Percentiles rank a stretch among this genome's conserved stretches.
Evolutionary conservation across 371 early-diverging fungal genomes (phyloP).

Genomic region (Apophysomyces variabilis): DNA sequence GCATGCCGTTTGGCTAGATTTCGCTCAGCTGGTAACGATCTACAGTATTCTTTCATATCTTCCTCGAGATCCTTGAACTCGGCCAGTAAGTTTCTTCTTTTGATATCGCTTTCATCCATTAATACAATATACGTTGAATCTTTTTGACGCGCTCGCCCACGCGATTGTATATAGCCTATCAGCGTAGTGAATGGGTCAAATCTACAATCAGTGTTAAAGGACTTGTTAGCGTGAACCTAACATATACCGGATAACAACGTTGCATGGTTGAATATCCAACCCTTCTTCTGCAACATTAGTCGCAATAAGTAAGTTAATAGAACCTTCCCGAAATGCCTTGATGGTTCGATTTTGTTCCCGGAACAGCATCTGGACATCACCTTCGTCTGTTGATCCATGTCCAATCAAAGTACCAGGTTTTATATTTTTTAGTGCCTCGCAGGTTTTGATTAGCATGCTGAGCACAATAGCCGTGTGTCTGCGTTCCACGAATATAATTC

Average conservation of each 20-base stretch:
- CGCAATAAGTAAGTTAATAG: slow-evolving; percentile 81
- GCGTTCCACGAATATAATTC: slow-evolving; percentile 84
- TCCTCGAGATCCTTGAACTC: slow-evolving; percentile 54
- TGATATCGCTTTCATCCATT: slow-evolving; percentile 57
- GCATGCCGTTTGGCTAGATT: slow-evolving; percentile 33
- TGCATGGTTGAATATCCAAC: slow-evolving; percentile 94
- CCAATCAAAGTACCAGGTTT: slow-evolving; percentile 67
- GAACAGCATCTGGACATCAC: slow-evolving; percentile 65
- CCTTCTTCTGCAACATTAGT: slow-evolving; percentile 98
- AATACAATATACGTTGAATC: slow-evolving; percentile 79
- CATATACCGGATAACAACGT: slow-evolving; percentile 84
- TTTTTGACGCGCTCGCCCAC: slow-evolving; percentile 90
- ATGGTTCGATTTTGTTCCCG: slow-evolving; percentile 70
- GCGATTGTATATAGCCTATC: slow-evolving; percentile 87
- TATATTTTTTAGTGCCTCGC: slow-evolving; percentile 49
- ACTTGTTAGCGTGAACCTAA: slow-evolving; percentile 29
- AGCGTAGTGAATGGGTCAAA: slow-evolving; percentile 81
- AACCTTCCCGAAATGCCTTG: slow-evolving; percentile 69
- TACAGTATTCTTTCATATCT: slow-evolving; percentile 59
- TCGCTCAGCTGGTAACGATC: slow-evolving; percentile 50
- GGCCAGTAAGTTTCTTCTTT: slow-evolving; percentile 39
- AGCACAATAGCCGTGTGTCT: slow-evolving; percentile 77
- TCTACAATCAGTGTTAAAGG: slow-evolving; percentile 30
- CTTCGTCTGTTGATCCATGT: slow-evolving; percentile 56
- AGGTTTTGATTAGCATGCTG: slow-evolving; percentile 50